These are phyloP conservation scores for Coniochaeta sp. DNA, from an alignment of 2,329 filamentous ascomycete species.

Conservation along the genomic window DNA sequence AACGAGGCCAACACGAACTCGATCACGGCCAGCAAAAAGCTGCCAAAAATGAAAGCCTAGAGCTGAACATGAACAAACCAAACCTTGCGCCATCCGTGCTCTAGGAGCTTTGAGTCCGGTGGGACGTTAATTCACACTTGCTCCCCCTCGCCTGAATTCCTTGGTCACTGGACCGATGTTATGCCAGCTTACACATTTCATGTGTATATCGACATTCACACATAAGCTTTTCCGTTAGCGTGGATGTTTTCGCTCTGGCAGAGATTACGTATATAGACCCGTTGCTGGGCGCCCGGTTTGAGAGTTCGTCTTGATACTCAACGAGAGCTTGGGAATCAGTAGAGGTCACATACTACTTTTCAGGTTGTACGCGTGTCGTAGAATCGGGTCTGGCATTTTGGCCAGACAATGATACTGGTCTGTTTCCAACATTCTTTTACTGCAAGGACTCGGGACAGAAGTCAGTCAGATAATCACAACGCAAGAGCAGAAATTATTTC, in stretches of 20 bases:
- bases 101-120: background rate
- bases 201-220: conserved; percentile 38
- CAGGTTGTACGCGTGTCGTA: background rate
- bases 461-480: no score
- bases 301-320: conserved; percentile 47
- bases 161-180: background rate
- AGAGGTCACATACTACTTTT: conserved; percentile 43
- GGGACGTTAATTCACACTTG: background rate
- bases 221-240: conserved; percentile 33
- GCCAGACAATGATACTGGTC: no score
- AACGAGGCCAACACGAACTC: background rate
- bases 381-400: no score
- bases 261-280: conserved; percentile 37
- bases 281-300: conserved; percentile 50
- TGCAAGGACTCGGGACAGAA: background rate
- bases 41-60: conserved; percentile 7
- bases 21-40: conserved; percentile 4
- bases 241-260: conserved; percentile 51
- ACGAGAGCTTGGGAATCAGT: conserved; percentile 50
- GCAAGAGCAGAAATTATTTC: background rate
- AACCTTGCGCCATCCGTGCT: background rate
- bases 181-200: conserved; percentile 1
- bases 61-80: conserved; percentile 2
- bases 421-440: no score
- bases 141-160: background rate